Base-by-base conservation (phyloP, 306 rosid genomes). In the Cicer cuneatum region DNA sequence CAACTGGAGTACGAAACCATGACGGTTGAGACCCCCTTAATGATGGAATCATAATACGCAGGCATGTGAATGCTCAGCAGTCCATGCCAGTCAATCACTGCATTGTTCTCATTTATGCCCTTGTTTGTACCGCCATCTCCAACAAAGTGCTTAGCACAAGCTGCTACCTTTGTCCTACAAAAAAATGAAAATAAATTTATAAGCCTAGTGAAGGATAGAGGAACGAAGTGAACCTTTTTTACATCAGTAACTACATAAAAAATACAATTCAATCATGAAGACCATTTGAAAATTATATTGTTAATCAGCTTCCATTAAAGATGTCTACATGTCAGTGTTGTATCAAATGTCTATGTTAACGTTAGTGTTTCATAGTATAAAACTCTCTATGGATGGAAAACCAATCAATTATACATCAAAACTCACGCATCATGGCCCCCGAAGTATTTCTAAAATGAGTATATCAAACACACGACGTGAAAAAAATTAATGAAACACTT, bases 131-230 rank as follows among this genome's bases (percentile, higher is more conserved):
- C 99, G 43, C 99, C 97, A 65, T 94, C 97, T 67, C 97, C 99
- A 38, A 94, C 99, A 60, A 92, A 94, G 85, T 94, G 98, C 87
- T 94, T 94, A 37, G 96, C 96, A 67, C 98, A 94, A 72, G 98
- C 98, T 62, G 96, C 96, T 66, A 94, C 97, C 87, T 90, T 92
- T 61, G 87, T 85, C 82, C 99, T 92, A 63, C 76, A 78, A 78
- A 68, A 19, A 47, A 82, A 45, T 8, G 1, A 63, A 45, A 45
- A 66, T 45, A 66, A 66, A 57, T 64, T 51, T 47, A 72, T 43
- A 39, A 37, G 73, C 46, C 15, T 42, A 46, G 67, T 52, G 14
- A 52, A 48, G 19, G 58, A 63, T 65, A 59, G 45, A 46, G 40
- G 39, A 29, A 58, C 29, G 46, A 38, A 38, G 61, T 8, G 52